Conservation (phyloP, 1,139 yeast species). For the Blastobotrys buckinghamii region DNA sequence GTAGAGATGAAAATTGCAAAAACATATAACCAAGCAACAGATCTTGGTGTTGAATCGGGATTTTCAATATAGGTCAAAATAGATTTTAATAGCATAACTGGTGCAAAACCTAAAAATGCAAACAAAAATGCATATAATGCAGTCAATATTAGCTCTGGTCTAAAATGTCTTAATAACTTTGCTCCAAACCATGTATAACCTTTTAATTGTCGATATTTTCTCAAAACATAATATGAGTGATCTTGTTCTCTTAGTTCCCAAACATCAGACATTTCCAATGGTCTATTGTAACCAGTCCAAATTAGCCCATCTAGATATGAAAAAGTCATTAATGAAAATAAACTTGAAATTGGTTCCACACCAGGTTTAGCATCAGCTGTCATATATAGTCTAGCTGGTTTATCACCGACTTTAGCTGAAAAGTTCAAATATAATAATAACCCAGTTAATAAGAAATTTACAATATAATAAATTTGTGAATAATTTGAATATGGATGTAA, state of each 20-base stretch:
- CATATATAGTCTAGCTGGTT: constrained; percentile 35
- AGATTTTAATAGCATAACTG: constrained; percentile 69
- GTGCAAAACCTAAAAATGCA: constrained; percentile 63
- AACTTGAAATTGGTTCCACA: constrained; percentile 60
- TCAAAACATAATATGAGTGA: constrained; percentile 65
- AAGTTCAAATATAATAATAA: constrained; percentile 46
- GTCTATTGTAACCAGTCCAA: constrained; percentile 53
- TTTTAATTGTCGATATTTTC: constrained; percentile 46
- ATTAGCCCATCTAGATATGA: constrained; percentile 73
- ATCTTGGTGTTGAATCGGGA: constrained; percentile 53
- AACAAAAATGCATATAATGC: constrained; percentile 65
- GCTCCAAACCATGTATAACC: constrained; percentile 41
- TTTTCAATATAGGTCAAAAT: constrained; percentile 80
- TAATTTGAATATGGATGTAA: constrained; percentile 40
- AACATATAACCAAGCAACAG: constrained; percentile 86
- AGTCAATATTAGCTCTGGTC: constrained; percentile 56
- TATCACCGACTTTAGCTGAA: constrained; percentile 56
- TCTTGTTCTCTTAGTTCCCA: constrained; percentile 86
- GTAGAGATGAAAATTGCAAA: constrained; percentile 63
- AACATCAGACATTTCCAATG: constrained; percentile 57
- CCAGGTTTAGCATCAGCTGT: constrained; percentile 51
- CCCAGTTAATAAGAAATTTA: constrained; percentile 33
- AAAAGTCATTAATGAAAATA: constrained; percentile 60
- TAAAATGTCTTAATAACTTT: constrained; percentile 57
- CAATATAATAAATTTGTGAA: constrained; percentile 32